Conservation (phyloP, 352 stramenopile species). For the Phytophthora hybrid region DNA sequence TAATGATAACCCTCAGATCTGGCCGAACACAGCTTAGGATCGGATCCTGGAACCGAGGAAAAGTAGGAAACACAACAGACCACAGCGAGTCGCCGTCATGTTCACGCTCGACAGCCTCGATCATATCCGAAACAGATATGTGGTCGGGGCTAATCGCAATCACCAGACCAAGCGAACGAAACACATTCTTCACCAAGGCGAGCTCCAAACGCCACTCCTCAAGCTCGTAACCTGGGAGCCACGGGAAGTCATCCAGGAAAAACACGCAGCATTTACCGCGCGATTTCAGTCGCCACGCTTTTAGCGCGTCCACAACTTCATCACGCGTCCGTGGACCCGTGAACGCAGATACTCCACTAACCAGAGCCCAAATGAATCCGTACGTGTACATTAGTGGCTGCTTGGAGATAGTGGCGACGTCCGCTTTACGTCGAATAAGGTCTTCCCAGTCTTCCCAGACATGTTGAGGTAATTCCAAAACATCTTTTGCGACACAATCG, state of each 20-base stretch:
- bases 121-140: neutral
- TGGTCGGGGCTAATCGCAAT: neutral
- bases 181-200: neutral
- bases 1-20: neutral
- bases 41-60: neutral
- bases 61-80: neutral
- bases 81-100: neutral
- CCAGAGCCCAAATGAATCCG: neutral
- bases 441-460: no score
- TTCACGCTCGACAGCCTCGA: neutral
- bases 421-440: neutral
- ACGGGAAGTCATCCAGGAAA: slow-evolving; percentile 1
- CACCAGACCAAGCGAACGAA: slow-evolving; percentile 4
- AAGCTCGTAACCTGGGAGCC: neutral
- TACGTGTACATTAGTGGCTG: neutral
- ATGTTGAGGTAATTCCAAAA: neutral
- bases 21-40: neutral
- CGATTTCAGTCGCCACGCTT: neutral
- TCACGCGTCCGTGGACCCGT: neutral
- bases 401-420: neutral
- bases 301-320: neutral
- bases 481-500: neutral
- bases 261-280: neutral
- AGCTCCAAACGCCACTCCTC: neutral
- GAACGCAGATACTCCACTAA: neutral